These are phyloP conservation scores for Trichoderma sp. DNA, from an alignment of 2,329 filamentous ascomycete genomes.

Conservation along the genomic window DNA sequence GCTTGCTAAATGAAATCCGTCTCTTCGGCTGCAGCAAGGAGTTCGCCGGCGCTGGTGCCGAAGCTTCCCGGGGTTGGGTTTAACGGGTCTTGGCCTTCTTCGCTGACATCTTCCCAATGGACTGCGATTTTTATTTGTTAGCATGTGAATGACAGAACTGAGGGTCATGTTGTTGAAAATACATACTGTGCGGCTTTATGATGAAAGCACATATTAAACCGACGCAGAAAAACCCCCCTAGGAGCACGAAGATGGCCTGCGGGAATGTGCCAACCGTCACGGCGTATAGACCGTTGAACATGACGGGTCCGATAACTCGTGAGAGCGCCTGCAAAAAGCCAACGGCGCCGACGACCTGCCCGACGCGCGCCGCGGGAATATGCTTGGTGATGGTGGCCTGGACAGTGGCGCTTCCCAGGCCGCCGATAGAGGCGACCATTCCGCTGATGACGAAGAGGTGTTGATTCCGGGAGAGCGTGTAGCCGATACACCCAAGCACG, in stretches of 20 bases:
- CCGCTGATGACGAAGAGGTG: slow-evolving; percentile 68
- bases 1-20: slow-evolving; percentile 27
- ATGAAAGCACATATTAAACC: slow-evolving; percentile 67
- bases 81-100: slow-evolving; percentile 28
- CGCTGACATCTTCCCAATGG: slow-evolving; percentile 34
- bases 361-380: slow-evolving; percentile 75
- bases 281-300: slow-evolving; percentile 86
- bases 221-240: slow-evolving; percentile 63
- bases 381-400: slow-evolving; percentile 88
- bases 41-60: not conserved
- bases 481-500: slow-evolving; percentile 71
- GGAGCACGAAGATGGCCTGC: slow-evolving; percentile 77
- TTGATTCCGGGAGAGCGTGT: slow-evolving; percentile 60
- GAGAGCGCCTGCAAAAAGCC: slow-evolving; percentile 82
- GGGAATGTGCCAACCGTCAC: slow-evolving; percentile 73
- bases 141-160: not conserved
- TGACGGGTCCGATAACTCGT: slow-evolving; percentile 71
- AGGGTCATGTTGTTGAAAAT: not conserved
- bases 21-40: slow-evolving; percentile 26
- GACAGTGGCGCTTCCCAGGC: slow-evolving; percentile 79
- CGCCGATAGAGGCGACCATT: slow-evolving; percentile 71
- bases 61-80: not conserved
- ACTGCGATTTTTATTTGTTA: slow-evolving; percentile 25
- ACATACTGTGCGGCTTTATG: slow-evolving; percentile 66
- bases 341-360: slow-evolving; percentile 82